Percentiles rank a stretch among this genome's conserved stretches.
Evolutionary conservation across 805 yeast genomes (phyloP).

Genomic region (Starmera dryadoides): DNA sequence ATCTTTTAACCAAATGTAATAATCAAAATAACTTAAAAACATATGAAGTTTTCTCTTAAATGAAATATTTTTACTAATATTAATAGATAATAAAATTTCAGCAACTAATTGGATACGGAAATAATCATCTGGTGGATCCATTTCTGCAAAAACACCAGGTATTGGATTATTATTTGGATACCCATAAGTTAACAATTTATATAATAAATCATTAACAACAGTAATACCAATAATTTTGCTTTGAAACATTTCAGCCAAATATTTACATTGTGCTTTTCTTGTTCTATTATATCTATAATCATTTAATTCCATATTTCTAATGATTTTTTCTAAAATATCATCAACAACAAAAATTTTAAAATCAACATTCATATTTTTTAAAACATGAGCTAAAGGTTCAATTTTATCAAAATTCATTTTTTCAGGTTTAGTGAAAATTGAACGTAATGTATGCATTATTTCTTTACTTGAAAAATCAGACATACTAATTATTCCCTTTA

Average conservation of each 20-base stretch:
- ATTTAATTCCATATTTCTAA: slow-evolving; percentile 58
- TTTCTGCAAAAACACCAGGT: slow-evolving; percentile 28
- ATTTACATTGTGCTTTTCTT: slow-evolving; percentile 54
- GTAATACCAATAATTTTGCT: slow-evolving; percentile 36
- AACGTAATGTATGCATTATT: slow-evolving; percentile 25
- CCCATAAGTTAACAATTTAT: slow-evolving; percentile 55
- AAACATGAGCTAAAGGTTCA: slow-evolving; percentile 38
- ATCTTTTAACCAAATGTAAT: slow-evolving; percentile 55
- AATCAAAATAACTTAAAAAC: slow-evolving; percentile 60
- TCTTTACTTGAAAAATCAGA: slow-evolving; percentile 40
- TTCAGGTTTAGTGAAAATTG: slow-evolving; percentile 52
- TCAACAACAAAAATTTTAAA: slow-evolving; percentile 49
- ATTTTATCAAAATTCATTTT: slow-evolving; percentile 53
- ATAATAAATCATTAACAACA: slow-evolving; percentile 44
- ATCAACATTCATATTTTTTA: slow-evolving; percentile 30
- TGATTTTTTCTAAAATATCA: slow-evolving; percentile 52
- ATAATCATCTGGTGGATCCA: slow-evolving; percentile 64
- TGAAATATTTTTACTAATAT: slow-evolving; percentile 9
- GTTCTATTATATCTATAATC: slow-evolving; percentile 51
- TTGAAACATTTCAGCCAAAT: slow-evolving; percentile 52
- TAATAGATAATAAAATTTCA: slow-evolving; percentile 30
- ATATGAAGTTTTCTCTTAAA: slow-evolving; percentile 22
- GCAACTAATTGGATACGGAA: slow-evolving; percentile 59
- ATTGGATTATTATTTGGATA: slow-evolving; percentile 54
- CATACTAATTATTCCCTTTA: slow-evolving; percentile 31